Base-by-base conservation (phyloP, 768 basidiomycete genomes). In the Macrolepiota albuminosa region DNA sequence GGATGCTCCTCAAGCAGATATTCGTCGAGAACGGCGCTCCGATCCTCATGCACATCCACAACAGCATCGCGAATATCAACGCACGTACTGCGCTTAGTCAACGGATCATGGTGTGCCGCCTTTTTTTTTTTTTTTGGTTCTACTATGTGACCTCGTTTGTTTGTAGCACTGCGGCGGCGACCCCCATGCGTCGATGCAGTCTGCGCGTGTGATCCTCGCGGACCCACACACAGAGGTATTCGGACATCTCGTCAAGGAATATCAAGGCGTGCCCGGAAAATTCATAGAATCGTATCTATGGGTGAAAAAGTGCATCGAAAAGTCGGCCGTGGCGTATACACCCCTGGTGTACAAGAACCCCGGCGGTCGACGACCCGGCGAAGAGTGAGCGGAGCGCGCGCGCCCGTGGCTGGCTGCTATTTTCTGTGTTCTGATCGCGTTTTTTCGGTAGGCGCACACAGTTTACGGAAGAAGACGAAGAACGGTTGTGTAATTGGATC, bases 251-350 rank as follows among this genome's bases (percentile, higher is more conserved):
- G 83, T 91, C 56, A 89, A 87, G 66, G 81, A 78, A 0, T 88
- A 87, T 67, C 87, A 91, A 70, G 82, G 82, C 48, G 78, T 84
- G 39, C 77, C 86, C 3, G 81, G 86, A 51, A 92, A 91, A 70
- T 87, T 87, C 62, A 84, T 93, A 50, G 91, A 93, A 64, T 88
- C 88, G 10, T 87, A 88, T 67, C 72, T 89, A 21, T 93, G 91
- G 91, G 87, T 93, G 53, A 90, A 90, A 73, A 88, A 87, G 66
- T 92, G 90, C 60, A 83, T 91, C 53, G 89, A 90, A 65, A 85
- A 80, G 61, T 83, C 86, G 2, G 66, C 78, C 7, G 75, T 90
- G 26, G 70, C 81, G 45, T 91, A 85, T 64, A 91, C 90, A 1
- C 89, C 89, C 0, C 73, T 89, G 39, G 84, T 91, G 1, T 91